Evolutionary conservation across 768 basidiomycete species (phyloP), one percentile per base, ranked within the genome.

Genomic region (Tephrocybe sp.): DNA sequence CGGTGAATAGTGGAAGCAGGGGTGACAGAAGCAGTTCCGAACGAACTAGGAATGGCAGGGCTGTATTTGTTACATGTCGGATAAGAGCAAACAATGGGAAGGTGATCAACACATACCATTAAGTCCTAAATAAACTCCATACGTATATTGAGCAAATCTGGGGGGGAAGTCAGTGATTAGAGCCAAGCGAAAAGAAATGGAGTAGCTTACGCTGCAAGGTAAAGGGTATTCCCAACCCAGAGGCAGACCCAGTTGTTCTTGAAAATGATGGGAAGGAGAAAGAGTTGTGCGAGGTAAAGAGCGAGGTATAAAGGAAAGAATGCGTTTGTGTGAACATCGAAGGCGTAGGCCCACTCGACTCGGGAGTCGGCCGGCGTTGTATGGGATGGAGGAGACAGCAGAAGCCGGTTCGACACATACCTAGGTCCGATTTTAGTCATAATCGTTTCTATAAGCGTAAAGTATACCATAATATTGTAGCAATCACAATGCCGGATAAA

Each of bases 311-410:
- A 73, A 16, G 94, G 94, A 69, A 97, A 95, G 76, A 97, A 98
- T 3, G 93, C 87, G 61, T 98, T 97, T 51, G 88, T 94, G 67
- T 97, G 94, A 13, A 97, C 88, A 66, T 98, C 95, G 61, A 98
- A 95, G 11, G 91, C 92, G 67, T 97, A 98, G 3, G 87, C 89
- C 90, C 86, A 94, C 74, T 93, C 91, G 24, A 93, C 87, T 16
- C 69, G 69, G 37, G 87, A 81, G 57, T 88, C 83, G n/a, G 80
- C 76, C 0, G 78, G 79, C 10, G 84, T 77, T 23, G 84, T 79
- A 64, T 86, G 87, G 9, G 88, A 83, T 10, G 87, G 80, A 11
- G 87, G 84, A 0, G 84, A 83, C 44, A 88, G 66, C 13, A 88
- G 75, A 1, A 85, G 76, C 37, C 75, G 78, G 64, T 91, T 94